phyloP scores from a whole-genome alignment of 768 basidiomycete genomes.

The Naematelia aurantialba region DNA sequence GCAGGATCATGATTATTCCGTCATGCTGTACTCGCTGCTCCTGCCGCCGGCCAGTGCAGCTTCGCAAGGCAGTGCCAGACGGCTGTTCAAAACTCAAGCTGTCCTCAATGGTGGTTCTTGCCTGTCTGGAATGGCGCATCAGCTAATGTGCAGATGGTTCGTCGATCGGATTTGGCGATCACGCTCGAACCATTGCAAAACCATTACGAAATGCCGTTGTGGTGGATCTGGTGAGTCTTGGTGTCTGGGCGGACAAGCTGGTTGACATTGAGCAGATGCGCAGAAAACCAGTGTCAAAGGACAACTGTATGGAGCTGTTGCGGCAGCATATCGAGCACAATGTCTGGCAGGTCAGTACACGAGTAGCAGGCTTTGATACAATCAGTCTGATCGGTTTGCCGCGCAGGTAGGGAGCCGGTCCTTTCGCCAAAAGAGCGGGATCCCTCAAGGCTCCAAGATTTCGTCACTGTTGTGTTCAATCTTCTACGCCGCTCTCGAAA shows the following conservation, averaged over 20 bases:
- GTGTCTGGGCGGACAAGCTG: not conserved
- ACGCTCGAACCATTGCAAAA: slow-evolving; percentile 65
- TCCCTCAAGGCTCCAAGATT: slow-evolving; percentile 96
- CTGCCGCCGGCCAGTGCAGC: slow-evolving; percentile 59
- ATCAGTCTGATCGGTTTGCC: not conserved
- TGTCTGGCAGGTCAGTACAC: slow-evolving; percentile 68
- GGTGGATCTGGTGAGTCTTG: slow-evolving; percentile 66
- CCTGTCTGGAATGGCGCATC: not conserved
- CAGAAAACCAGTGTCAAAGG: slow-evolving; percentile 58
- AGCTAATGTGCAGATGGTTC: slow-evolving; percentile 60
- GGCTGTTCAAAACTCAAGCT: slow-evolving; percentile 39
- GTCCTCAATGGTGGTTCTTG: slow-evolving; percentile 21
- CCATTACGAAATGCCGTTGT: slow-evolving; percentile 73
- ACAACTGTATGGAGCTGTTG: slow-evolving; percentile 67
- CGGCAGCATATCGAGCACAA: slow-evolving; percentile 89
- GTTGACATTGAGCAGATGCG: slow-evolving; percentile 52
- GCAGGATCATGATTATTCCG: slow-evolving; percentile 32
- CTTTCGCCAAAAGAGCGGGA: slow-evolving; percentile 81
- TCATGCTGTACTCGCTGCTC: slow-evolving; percentile 60
- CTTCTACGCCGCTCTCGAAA: slow-evolving; percentile 90
- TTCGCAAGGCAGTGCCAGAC: slow-evolving; percentile 26
- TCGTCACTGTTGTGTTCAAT: slow-evolving; percentile 88
- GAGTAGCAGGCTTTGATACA: not conserved
- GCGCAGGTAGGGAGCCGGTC: slow-evolving; percentile 27
- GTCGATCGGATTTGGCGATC: slow-evolving; percentile 63